Base-by-base conservation (phyloP, 2,329 filamentous ascomycete species). In the Aureobasidium sp. region DNA sequence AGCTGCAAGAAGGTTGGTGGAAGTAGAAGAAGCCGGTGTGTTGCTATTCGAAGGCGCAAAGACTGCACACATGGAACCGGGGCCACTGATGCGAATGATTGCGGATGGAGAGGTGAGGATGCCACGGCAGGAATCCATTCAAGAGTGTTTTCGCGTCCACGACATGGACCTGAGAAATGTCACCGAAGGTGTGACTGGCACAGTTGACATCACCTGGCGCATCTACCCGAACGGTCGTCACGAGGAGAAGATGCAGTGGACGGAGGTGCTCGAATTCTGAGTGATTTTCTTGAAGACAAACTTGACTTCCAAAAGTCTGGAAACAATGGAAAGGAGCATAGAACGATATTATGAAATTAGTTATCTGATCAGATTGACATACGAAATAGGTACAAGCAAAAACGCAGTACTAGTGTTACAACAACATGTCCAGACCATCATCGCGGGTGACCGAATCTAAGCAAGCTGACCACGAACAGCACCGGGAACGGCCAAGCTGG, bases 391-490 rank as follows among this genome's bases (percentile, higher is more conserved):
- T 42, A 42, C 51, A 55, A 39, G 20, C 20, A 29, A 1, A n/a
- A 48, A n/a, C 3, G 25, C 45, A 55, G 37, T 55, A 42, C 37
- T 31, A 39, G 9, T 55, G 29, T 37, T 48, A 48, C 42, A 59
- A 29, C 3, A n/a, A 29, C 8, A 48, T 31, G 20, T 8, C 29
- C 12, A 5, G 20, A 1, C 49, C n/a, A 52, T 51, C 22, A 20
- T 42, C 47, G 6, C 11, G n/a, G 42, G 2, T 51, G 8, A 6
- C 22, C 2, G 5, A 11, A 27, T 58, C 27, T 60, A 65, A 63
- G 67, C 71, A 53, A 81, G 67, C 70, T 84, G 82, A 8, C 80
- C 82, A 62, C 82, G 74, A 37, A 81, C 76, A 56, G 80, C 82
- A 63, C 82, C 82, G 34, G 79, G 75, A 8, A 79, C 70, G 37